These are phyloP conservation scores for Inga laurina DNA, from an alignment of 306 rosid species.

Conservation along the genomic window DNA sequence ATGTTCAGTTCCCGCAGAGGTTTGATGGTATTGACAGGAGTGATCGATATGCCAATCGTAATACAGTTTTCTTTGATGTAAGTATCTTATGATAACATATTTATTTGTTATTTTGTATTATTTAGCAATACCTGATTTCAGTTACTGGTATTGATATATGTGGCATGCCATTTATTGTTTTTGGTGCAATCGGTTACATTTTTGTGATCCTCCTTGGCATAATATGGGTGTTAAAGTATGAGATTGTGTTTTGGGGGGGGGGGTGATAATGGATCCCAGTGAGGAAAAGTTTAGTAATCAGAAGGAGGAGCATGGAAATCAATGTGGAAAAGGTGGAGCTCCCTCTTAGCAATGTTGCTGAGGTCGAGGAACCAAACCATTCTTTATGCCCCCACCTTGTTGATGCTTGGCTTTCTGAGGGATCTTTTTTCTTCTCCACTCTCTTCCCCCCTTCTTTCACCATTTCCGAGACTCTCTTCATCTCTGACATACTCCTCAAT, in stretches of 20 bases:
- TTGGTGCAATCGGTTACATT: neutral
- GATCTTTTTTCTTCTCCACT: neutral
- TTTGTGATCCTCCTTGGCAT: neutral
- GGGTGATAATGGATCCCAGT: neutral
- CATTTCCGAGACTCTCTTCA: neutral
- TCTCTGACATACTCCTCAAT: neutral
- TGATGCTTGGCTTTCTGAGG: slow-evolving; percentile 16
- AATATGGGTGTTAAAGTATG: neutral
- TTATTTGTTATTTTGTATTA: neutral
- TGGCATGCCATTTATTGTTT: neutral
- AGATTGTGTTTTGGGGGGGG: neutral
- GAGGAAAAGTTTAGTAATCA: slow-evolving; percentile 3
- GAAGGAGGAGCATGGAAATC: neutral
- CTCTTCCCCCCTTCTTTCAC: neutral
- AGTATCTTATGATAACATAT: slow-evolving; percentile 30
- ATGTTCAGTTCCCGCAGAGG: slow-evolving; percentile 98
- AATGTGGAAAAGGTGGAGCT: neutral
- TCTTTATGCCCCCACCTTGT: neutral
- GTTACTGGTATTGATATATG: neutral
- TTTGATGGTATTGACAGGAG: slow-evolving; percentile 94
- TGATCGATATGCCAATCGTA: slow-evolving; percentile 95
- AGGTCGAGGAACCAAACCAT: neutral
- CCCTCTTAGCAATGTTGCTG: neutral
- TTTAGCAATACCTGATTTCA: neutral
- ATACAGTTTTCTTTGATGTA: slow-evolving; percentile 96